Evolutionary conservation across 129 eudicot genomes (phyloP).

Genomic region (Glebionis coronaria): DNA sequence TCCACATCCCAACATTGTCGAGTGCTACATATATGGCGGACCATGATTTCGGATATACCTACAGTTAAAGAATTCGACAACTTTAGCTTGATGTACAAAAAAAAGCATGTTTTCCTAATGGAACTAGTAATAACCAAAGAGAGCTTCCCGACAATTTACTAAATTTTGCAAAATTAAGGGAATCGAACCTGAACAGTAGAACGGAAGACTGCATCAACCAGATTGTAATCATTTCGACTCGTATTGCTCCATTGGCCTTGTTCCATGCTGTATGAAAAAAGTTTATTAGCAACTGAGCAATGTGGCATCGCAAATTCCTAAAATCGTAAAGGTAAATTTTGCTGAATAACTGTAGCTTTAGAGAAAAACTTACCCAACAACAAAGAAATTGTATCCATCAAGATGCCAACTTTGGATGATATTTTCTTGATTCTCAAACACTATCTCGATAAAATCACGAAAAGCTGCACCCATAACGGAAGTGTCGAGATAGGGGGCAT

Average conservation of each 20-base stretch:
- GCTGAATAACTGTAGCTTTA: too few species aligned
- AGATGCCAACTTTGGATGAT: constrained; percentile 82
- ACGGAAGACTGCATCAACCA: constrained; percentile 18
- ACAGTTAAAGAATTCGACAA: not conserved
- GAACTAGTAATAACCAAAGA: not conserved
- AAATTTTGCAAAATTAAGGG: not conserved
- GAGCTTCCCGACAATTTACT: not conserved
- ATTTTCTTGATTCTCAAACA: constrained; percentile 64
- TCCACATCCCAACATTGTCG: constrained; percentile 97
- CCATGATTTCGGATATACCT: constrained; percentile 96
- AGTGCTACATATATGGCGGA: constrained; percentile 62
- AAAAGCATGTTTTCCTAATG: not conserved
- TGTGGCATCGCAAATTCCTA: not conserved
- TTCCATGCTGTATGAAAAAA: constrained; percentile 20
- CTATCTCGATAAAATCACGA: constrained; percentile 66
- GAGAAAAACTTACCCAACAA: constrained; percentile 60
- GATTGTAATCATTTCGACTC: constrained; percentile 13
- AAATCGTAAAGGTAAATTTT: not conserved
- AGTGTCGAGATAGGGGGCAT: constrained; percentile 51
- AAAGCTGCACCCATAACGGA: constrained; percentile 73
- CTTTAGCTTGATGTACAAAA: not conserved
- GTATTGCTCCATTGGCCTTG: not conserved
- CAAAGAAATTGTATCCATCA: constrained; percentile 85
- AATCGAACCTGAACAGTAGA: constrained; percentile 10
- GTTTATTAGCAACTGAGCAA: not conserved